Evolutionary conservation across 1,284 basidiomycete genomes (phyloP).

Genomic region (Pascua sp.): DNA sequence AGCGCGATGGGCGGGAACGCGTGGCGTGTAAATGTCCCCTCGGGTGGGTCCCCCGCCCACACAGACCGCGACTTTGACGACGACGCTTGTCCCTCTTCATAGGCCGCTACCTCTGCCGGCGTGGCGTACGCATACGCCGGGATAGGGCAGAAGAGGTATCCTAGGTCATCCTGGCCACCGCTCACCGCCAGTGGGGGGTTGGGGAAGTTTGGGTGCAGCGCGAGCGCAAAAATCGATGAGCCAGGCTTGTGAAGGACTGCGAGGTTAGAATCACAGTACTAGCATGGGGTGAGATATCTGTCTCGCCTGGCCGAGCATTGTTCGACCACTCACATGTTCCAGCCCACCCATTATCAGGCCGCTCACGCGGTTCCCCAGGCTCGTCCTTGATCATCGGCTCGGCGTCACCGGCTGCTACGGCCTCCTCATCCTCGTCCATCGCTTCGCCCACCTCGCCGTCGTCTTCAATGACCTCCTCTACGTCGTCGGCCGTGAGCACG

Average conservation of each 20-base stretch:
- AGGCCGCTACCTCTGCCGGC: too few species aligned
- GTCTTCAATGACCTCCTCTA: constrained; percentile 51
- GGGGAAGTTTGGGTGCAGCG: constrained; percentile 68
- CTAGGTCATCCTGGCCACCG: constrained; percentile 92
- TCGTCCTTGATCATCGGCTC: constrained; percentile 30
- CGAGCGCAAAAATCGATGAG: constrained; percentile 75
- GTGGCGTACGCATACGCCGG: constrained; percentile 11
- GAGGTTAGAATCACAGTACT: background rate
- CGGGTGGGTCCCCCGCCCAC: background rate
- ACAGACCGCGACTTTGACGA: too few species aligned
- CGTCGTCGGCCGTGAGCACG: constrained; percentile 13
- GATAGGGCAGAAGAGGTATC: constrained; percentile 69
- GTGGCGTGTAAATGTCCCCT: constrained; percentile 51
- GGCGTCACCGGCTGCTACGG: constrained; percentile 38
- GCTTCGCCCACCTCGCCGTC: constrained; percentile 61
- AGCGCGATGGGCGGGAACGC: constrained; percentile 76
- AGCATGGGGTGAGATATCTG: background rate
- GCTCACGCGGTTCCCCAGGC: constrained; percentile 14
- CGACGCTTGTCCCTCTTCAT: too few species aligned
- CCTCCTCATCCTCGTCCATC: constrained; percentile 53
- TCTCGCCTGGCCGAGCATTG: background rate
- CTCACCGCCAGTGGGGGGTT: constrained; percentile 79
- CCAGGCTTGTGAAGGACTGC: constrained; percentile 45
- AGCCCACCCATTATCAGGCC: constrained; percentile 24
- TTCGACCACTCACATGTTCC: constrained; percentile 23